Evolutionary conservation across 495 filamentous ascomycete genomes (phyloP), one percentile per base, ranked within the genome.

Genomic region (Extremus antarcticus): DNA sequence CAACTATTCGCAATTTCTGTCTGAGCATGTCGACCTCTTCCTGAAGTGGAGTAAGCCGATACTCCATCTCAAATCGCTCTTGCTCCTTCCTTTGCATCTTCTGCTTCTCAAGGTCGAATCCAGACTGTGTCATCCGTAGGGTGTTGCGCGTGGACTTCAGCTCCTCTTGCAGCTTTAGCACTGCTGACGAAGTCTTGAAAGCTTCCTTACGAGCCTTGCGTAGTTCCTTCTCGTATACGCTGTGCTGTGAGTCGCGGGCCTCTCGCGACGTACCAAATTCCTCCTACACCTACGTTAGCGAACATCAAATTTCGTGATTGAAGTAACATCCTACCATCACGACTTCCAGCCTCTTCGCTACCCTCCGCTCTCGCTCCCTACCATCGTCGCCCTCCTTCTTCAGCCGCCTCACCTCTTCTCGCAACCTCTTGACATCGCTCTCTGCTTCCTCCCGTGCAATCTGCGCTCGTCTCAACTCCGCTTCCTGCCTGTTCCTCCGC

Each of bases 371-470:
- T 48, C 83, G 72, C 19, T 83, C 79, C 60, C 81, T 80, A 13
- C 85, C 80, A 50, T 92, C 89, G 13, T 84, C 81, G 13, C 86
- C 65, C 43, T 80, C 74, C 53, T 70, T 74, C 50, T 74, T 74
- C 55, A 85, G 61, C 15, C 55, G 53, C 25, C 74, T 64, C 0
- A 70, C 66, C 56, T 86, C 84, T 9, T 86, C 83, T 43, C 76
- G 73, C 59, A 80, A 75, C 24, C 77, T 69, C 68, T 77, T 71
- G 74, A 81, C 75, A 69, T 89, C 71, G 63, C 72, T 62, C 73
- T 88, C 88, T 19, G 87, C 87, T 70, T 91, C 87, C 68, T 94
- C 88, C 38, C 90, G 78, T 25, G 87, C 90, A 40, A 92, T 72
- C 67, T 91, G 84, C 25, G 88, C 87, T 53, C 87, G 73, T 70